Evolutionary conservation across 2,329 filamentous ascomycete genomes (phyloP).

Genomic region (Aspergillus aculeatus): DNA sequence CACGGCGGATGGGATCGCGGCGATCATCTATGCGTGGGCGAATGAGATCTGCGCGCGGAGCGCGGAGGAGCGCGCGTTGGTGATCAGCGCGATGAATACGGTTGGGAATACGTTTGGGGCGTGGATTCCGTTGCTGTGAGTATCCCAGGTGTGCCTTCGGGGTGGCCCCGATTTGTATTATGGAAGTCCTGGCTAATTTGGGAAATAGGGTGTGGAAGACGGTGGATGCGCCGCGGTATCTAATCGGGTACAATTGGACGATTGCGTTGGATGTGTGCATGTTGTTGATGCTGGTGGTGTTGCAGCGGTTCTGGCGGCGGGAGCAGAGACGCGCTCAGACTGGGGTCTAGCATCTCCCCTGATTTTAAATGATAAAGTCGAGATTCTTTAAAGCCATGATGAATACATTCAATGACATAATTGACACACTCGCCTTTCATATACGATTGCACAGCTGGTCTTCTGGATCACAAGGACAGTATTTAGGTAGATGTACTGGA

Average conservation of each 20-base stretch:
- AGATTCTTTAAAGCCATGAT: too few species aligned
- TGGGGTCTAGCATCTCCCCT: too few species aligned
- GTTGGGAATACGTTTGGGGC: slow-evolving; percentile 34
- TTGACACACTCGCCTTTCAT: too few species aligned
- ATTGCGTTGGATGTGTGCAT: slow-evolving; percentile 31
- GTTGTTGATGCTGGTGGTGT: slow-evolving; percentile 22
- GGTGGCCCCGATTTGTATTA: not conserved
- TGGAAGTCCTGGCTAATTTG: not conserved
- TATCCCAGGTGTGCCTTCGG: not conserved
- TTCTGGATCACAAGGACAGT: too few species aligned
- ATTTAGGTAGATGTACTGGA: too few species aligned
- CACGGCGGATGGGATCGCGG: slow-evolving; percentile 23
- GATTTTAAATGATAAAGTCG: too few species aligned
- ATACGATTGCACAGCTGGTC: too few species aligned
- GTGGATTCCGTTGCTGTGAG: slow-evolving; percentile 29
- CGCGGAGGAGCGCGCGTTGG: slow-evolving; percentile 26
- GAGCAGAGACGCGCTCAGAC: slow-evolving; percentile 10
- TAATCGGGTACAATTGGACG: slow-evolving; percentile 31
- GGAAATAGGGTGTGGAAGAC: slow-evolving; percentile 27
- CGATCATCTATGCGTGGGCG: slow-evolving; percentile 25
- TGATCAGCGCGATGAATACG: slow-evolving; percentile 29
- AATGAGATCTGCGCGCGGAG: slow-evolving; percentile 34
- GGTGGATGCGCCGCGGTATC: slow-evolving; percentile 28
- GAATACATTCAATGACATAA: fast-evolving
- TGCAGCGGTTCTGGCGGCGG: slow-evolving; percentile 19